Evolutionary conservation across 331 rosid genomes (phyloP).

Genomic region (Phaseolus coccineus): DNA sequence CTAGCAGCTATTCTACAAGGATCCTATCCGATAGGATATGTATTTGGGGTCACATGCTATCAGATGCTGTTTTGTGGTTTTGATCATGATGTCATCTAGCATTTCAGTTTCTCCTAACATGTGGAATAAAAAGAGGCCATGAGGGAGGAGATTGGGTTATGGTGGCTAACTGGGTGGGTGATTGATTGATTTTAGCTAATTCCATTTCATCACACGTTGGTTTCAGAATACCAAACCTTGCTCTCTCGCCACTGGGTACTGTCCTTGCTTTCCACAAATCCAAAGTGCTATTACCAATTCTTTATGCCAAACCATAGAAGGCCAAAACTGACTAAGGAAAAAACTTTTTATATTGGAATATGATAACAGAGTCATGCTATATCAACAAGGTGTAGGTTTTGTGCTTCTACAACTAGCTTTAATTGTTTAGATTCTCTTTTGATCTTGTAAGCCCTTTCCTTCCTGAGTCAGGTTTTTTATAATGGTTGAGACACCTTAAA

Average conservation of each 20-base stretch:
- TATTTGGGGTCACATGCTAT: too few relatives aligned
- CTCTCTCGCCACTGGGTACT: constrained; percentile 47
- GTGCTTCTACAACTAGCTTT: too few relatives aligned
- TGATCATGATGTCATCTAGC: constrained; percentile 79
- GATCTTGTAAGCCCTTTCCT: too few relatives aligned
- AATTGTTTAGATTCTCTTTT: too few relatives aligned
- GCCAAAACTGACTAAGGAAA: constrained; percentile 67
- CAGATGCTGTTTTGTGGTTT: too few relatives aligned
- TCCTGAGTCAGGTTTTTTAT: too few relatives aligned
- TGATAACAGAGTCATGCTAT: constrained; percentile 37
- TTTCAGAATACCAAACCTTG: constrained; percentile 47
- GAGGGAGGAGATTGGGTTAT: constrained; percentile 44
- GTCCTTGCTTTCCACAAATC: constrained; percentile 47
- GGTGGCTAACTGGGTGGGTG: constrained; percentile 71
- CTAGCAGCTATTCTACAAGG: too few relatives aligned
- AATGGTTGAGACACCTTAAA: too few relatives aligned
- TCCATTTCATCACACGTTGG: constrained; percentile 54
- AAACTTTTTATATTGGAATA: neutral
- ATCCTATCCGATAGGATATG: too few relatives aligned
- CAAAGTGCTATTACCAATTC: constrained; percentile 43
- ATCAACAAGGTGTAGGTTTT: too few relatives aligned
- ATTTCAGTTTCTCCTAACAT: constrained; percentile 66
- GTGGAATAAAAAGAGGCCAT: constrained; percentile 64
- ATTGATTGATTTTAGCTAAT: constrained; percentile 48
- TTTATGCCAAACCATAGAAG: constrained; percentile 45